Percentiles rank a stretch among this genome's conserved stretches.
phyloP scores from a whole-genome alignment of 805 yeast genomes.

The Yarrowia osloensis region DNA sequence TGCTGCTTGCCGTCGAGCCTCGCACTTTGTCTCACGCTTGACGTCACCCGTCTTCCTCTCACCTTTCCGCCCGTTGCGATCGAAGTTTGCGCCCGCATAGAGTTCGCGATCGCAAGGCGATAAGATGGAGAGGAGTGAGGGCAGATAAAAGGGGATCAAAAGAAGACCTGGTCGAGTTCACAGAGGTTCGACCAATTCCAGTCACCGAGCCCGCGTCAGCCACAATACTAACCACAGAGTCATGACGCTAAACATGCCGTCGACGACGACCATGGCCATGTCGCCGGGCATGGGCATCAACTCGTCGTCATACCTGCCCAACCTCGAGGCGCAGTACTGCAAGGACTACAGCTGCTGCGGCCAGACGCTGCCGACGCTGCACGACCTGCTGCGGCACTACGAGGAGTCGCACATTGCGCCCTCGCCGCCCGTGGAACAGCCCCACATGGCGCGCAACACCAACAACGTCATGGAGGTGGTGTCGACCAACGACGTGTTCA shows the following conservation, averaged over 20 bases:
- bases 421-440: constrained; percentile 29
- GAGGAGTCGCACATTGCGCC: constrained; percentile 84
- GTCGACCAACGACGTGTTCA: constrained; percentile 87
- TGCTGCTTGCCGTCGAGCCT: too few species aligned
- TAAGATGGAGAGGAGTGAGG: background rate
- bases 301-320: constrained; percentile 79
- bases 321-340: constrained; percentile 93
- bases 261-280: constrained; percentile 54
- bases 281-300: constrained; percentile 53
- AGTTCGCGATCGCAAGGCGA: constrained; percentile 13
- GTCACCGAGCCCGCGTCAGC: too few species aligned
- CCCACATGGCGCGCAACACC: constrained; percentile 35
- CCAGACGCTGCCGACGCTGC: constrained; percentile 84
- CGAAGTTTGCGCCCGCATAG: constrained; percentile 23
- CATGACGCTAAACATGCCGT: constrained; percentile 41
- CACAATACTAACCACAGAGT: constrained; percentile 35
- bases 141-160: too few species aligned
- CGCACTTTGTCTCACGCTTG: background rate
- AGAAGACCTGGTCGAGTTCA: too few species aligned
- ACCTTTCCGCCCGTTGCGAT: constrained; percentile 8
- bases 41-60: background rate
- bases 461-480: constrained; percentile 68
- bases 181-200: too few species aligned
- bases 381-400: constrained; percentile 89
- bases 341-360: constrained; percentile 98